phyloP scores from a whole-genome alignment of 331 rosid species.

The Stylosanthes scabra region DNA sequence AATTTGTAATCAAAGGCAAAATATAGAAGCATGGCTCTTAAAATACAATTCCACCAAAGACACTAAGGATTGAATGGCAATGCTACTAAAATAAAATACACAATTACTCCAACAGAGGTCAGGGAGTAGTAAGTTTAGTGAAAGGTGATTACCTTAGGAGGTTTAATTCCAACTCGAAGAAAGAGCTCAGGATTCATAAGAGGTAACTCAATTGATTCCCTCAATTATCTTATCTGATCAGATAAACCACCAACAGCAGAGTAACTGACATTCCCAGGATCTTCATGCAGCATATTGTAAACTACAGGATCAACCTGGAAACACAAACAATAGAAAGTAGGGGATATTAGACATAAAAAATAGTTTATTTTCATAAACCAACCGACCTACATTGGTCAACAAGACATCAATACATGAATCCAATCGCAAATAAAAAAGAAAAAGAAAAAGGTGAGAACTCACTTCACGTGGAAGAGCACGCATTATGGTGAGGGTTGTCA shows the following conservation, averaged over 20 bases:
- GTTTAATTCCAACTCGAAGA: constrained; percentile 93
- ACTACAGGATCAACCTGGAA: constrained; percentile 93
- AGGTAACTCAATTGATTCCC: constrained; percentile 95
- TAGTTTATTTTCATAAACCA: constrained; percentile 17
- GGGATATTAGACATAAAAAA: constrained; percentile 17
- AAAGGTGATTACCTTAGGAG: constrained; percentile 77
- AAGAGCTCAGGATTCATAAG: constrained; percentile 98
- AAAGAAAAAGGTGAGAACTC: constrained; percentile 22
- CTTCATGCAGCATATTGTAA: constrained; percentile 97
- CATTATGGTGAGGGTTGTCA: constrained; percentile 94
- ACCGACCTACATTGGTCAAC: constrained; percentile 2
- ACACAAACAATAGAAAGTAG: constrained; percentile 29
- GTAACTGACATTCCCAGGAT: constrained; percentile 97
- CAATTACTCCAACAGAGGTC: constrained; percentile 6
- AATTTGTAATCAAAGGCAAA: constrained; percentile 27
- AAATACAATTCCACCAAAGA: constrained; percentile 4
- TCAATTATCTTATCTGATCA: constrained; percentile 95
- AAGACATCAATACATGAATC: constrained; percentile 21
- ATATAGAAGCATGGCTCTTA: constrained; percentile 21
- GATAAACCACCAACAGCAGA: constrained; percentile 98
- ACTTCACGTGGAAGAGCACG: constrained; percentile 98
- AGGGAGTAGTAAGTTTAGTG: constrained; percentile 1
- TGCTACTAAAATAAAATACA: constrained; percentile 2
- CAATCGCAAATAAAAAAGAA: background rate
- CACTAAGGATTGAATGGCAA: background rate